Base-by-base conservation (phyloP, 108 stramenopile species). In the Nitzschia sp. region DNA sequence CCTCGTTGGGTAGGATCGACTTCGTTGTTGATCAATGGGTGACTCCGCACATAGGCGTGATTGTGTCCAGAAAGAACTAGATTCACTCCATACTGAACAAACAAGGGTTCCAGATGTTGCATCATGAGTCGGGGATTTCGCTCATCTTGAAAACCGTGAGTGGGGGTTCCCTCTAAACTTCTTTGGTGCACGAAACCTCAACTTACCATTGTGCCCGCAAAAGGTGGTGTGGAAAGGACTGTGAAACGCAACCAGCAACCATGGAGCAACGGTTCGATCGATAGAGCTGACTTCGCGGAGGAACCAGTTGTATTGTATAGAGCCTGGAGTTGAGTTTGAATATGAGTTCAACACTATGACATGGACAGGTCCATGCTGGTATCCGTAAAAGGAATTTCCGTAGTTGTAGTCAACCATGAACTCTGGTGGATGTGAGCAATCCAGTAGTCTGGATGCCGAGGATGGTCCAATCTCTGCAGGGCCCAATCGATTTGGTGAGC, bases 21-120 rank as follows among this genome's bases (percentile, higher is more conserved):
- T 46, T 68, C 34, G 1, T 24, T 19, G 38, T 26, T 25, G 9
- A 55, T 51, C 38, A 92, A 75, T 14, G 86, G 78, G 38, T 73
- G 43, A 37, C 81, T 86, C 11, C 94, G 71, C 67, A 92, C 81
- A 58, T 93, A 95, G 38, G 87, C 87, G 86, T 97, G 96, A 37
- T 92, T 82, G 71, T 97, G 96, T 42, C 94, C 96, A 11, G 79
- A 77, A 57, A 97, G 63, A 0, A 90, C 89, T 34, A 92, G 57
- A 72, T 95, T 94, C 43, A 97, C 94, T 41, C 74, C 62, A 63
- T 93, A 75, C 50, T 81, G 51, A 21, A 77, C 39, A 63, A 95
- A 82, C 56, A 95, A 43, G 1, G 85, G 87, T 79, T 97, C 94
- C 72, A 95, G 79, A 10, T 57, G 22, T 29, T 75, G 72, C 82